Evolutionary conservation across 305 asterid genomes (phyloP), one percentile per base, ranked within the genome.

Genomic region (Plantago coronopus): DNA sequence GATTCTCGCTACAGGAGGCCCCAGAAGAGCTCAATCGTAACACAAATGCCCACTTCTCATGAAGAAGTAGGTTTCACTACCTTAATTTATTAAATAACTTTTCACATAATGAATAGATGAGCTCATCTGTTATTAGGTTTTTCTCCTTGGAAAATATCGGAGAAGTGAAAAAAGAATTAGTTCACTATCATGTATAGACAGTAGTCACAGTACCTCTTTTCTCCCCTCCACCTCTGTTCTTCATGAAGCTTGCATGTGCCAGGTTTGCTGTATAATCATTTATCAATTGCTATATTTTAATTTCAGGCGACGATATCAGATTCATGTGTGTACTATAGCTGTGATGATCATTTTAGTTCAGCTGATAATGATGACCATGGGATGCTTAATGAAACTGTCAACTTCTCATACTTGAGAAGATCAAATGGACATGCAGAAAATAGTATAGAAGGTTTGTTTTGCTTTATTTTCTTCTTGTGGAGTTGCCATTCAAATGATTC

Each of bases 271-370:
- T 53, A 66, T 55, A 65, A 56, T 67, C 38, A 48, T 65, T 17
- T 50, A 15, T 67, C 19, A 27, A 59, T 64, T 19, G n/a, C 57
- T 58, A 53, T 18, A 51, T 44, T 46, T 57, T 62, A 23, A 23
- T 53, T 31, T 67, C 82, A 88, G 96, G 85, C 72, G 69, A 73
- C 66, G 64, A 61, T 79, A 66, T 74, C 86, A 54, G 90, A 86
- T 68, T 70, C 83, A 27, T 82, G 86, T 29, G 60, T 74, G 66
- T 88, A 78, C 79, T 83, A 80, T 61, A 86, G 81, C 68, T 88
- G 93, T 59, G 81, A 86, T 23, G 98, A 88, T 72, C 81, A 78
- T 62, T 78, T 83, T 68, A 64, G 72, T 63, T 81, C 75, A 69
- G 80, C 57, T 65, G 78, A 78, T 59, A 66, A 70, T 61, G 59